These are phyloP conservation scores for Tripterygium wilfordii DNA, from an alignment of 177 flowering plant genomes.

Conservation along the genomic window DNA sequence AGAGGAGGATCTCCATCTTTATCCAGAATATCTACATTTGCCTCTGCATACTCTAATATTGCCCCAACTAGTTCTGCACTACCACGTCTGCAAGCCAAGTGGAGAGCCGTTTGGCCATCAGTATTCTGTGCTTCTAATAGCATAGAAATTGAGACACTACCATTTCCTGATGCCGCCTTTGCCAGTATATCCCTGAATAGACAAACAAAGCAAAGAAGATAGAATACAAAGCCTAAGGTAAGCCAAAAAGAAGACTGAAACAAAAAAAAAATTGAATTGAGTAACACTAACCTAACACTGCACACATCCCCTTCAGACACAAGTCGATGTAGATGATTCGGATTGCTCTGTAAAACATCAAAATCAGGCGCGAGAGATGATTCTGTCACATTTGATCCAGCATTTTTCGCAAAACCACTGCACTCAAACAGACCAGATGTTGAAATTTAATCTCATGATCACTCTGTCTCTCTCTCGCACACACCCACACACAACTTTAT, in stretches of 20 bases:
- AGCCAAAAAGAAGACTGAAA: neutral
- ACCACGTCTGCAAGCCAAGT: slow-evolving; percentile 94
- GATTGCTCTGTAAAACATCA: slow-evolving; percentile 43
- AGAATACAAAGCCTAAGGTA: neutral
- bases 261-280: neutral
- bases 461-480: too few relatives aligned
- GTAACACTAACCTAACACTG: slow-evolving; percentile 74
- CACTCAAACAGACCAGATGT: slow-evolving; percentile 1
- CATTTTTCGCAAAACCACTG: slow-evolving; percentile 49
- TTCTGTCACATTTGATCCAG: slow-evolving; percentile 35
- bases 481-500: neutral
- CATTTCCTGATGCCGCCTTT: slow-evolving; percentile 57
- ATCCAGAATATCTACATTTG: slow-evolving; percentile 81
- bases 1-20: slow-evolving; percentile 97
- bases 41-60: slow-evolving; percentile 68
- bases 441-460: neutral
- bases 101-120: slow-evolving; percentile 97
- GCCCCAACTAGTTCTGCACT: slow-evolving; percentile 73
- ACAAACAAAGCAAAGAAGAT: neutral
- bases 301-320: slow-evolving; percentile 72
- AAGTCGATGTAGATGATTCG: slow-evolving; percentile 53
- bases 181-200: slow-evolving; percentile 62
- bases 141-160: slow-evolving; percentile 34
- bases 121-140: slow-evolving; percentile 82
- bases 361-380: slow-evolving; percentile 41